Evolutionary conservation across 306 rosid species (phyloP).

Genomic region (Luffa acutangula): DNA sequence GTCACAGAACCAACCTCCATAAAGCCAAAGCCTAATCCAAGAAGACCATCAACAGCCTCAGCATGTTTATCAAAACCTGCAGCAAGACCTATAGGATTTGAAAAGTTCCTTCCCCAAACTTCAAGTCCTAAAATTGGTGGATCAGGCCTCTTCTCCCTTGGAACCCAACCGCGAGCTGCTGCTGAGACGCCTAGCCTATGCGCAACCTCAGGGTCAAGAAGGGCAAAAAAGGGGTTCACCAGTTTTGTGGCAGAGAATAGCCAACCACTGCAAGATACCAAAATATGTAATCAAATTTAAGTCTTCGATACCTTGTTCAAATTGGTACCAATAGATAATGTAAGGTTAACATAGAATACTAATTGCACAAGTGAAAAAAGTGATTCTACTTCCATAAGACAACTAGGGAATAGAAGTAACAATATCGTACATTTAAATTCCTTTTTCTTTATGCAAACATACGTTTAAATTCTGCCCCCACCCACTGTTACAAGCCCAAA

Average conservation of each 20-base stretch:
- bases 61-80: conserved; percentile 99
- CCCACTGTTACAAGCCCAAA: background rate
- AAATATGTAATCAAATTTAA: conserved; percentile 10
- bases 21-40: conserved; percentile 87
- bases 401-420: background rate
- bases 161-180: conserved; percentile 96
- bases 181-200: conserved; percentile 79
- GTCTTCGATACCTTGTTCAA: conserved; percentile 4
- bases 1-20: conserved; percentile 97
- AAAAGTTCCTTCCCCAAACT: conserved; percentile 98
- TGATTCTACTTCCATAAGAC: background rate
- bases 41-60: conserved; percentile 86
- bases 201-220: conserved; percentile 85
- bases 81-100: conserved; percentile 93
- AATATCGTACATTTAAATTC: background rate
- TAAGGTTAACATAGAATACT: background rate
- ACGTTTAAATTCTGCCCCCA: background rate
- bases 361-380: background rate
- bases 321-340: background rate
- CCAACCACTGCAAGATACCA: conserved; percentile 74
- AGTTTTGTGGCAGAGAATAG: conserved; percentile 87
- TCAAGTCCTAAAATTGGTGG: conserved; percentile 57
- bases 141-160: conserved; percentile 87
- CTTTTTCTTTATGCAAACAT: background rate
- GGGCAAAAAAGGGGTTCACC: conserved; percentile 84